Conservation (phyloP, 1,284 basidiomycete species). For the Mycosarcoma mackinlayi region DNA sequence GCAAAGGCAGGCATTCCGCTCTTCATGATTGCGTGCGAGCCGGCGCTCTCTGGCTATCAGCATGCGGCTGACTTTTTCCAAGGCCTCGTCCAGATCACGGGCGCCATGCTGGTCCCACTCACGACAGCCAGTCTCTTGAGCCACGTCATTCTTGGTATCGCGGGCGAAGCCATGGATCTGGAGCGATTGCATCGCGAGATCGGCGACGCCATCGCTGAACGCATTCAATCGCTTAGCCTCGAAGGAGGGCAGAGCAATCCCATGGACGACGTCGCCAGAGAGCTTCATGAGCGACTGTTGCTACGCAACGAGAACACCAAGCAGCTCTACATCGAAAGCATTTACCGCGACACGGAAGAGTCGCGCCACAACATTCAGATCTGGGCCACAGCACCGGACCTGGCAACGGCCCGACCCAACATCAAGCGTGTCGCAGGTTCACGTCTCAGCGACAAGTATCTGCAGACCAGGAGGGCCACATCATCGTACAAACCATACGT, state of each 20-base stretch:
- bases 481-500: constrained; percentile 56
- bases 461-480: constrained; percentile 51
- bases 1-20: constrained; percentile 77
- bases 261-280: constrained; percentile 93
- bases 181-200: constrained; percentile 94
- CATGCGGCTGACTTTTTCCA: constrained; percentile 87
- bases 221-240: constrained; percentile 80
- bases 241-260: constrained; percentile 73
- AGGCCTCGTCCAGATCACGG: constrained; percentile 63
- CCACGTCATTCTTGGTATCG: constrained; percentile 97
- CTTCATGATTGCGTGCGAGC: constrained; percentile 88
- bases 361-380: constrained; percentile 88
- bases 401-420: constrained; percentile 80
- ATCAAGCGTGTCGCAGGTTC: constrained; percentile 76
- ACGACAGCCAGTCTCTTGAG: constrained; percentile 94
- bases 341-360: constrained; percentile 75
- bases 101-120: constrained; percentile 91
- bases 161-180: constrained; percentile 96
- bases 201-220: constrained; percentile 89
- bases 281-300: constrained; percentile 89
- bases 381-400: constrained; percentile 80
- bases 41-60: constrained; percentile 82
- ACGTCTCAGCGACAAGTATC: constrained; percentile 63
- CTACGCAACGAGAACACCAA: constrained; percentile 96
- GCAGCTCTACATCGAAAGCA: constrained; percentile 94